phyloP scores from a whole-genome alignment of 768 basidiomycete genomes.

The Boletellus ananas region DNA sequence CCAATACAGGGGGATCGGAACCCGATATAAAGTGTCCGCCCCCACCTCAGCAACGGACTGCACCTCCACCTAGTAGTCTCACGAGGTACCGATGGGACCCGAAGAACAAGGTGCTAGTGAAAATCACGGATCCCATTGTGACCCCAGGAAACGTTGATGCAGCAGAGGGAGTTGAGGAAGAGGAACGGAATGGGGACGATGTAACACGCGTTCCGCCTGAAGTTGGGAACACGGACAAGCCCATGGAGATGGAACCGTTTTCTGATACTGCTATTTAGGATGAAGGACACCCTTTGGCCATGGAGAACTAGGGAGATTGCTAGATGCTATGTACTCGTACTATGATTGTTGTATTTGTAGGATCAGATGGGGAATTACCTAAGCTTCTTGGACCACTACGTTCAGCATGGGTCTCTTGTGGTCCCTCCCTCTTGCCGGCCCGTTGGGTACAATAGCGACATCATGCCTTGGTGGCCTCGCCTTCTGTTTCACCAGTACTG shows the following conservation, averaged over 20 bases:
- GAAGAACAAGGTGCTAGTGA: background rate
- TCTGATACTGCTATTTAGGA: background rate
- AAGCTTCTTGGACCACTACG: slow-evolving; percentile 2
- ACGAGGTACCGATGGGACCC: slow-evolving; percentile 13
- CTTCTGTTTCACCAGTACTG: slow-evolving; percentile 84
- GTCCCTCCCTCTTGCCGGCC: slow-evolving; percentile 68
- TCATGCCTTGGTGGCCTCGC: slow-evolving; percentile 82
- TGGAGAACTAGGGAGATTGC: background rate
- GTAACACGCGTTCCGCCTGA: slow-evolving; percentile 14
- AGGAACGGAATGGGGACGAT: slow-evolving; percentile 10
- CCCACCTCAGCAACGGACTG: background rate
- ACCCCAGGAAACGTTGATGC: background rate
- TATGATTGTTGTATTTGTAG: background rate
- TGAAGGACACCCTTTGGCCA: background rate
- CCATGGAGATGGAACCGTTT: background rate
- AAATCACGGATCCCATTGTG: background rate
- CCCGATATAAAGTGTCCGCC: background rate
- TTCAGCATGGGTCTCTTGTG: slow-evolving; percentile 67
- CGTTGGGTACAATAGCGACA: slow-evolving; percentile 66
- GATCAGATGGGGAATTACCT: background rate
- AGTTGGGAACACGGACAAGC: background rate
- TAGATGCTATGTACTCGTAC: background rate
- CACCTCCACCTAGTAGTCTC: background rate
- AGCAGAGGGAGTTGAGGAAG: background rate
- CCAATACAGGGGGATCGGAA: background rate